These are phyloP conservation scores for Echites panduratus DNA, from an alignment of 257 asterid genomes.

Conservation along the genomic window DNA sequence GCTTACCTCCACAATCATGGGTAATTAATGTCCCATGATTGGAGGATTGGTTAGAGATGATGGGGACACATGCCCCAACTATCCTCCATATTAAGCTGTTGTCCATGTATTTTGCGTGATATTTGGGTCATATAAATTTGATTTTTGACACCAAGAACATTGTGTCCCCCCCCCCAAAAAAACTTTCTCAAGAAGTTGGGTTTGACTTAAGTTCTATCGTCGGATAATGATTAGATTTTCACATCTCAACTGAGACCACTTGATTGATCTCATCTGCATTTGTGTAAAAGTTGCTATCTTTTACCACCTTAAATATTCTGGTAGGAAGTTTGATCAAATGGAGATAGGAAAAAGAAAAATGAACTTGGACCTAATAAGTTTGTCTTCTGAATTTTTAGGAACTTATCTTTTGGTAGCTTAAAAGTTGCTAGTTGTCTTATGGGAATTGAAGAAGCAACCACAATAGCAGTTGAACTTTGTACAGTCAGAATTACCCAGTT, in stretches of 20 bases:
- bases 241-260: neutral
- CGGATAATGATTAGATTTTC: neutral
- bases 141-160: too few relatives aligned
- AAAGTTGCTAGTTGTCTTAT: slow-evolving; percentile 74
- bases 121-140: too few relatives aligned
- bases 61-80: too few relatives aligned
- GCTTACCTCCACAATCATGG: too few relatives aligned
- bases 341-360: neutral
- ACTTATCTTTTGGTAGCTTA: slow-evolving; percentile 72
- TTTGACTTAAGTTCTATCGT: neutral
- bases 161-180: too few relatives aligned
- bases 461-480: slow-evolving; percentile 55
- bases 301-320: neutral
- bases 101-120: too few relatives aligned
- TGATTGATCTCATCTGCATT: neutral
- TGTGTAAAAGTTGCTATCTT: neutral
- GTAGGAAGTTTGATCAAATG: neutral
- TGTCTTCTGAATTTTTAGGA: slow-evolving; percentile 35
- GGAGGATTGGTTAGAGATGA: too few relatives aligned
- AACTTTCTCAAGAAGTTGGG: neutral
- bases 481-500: slow-evolving; percentile 61
- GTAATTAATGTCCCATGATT: too few relatives aligned
- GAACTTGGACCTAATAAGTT: neutral
- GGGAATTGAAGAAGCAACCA: slow-evolving; percentile 68
- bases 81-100: too few relatives aligned